Base-by-base conservation (phyloP, 345 rosid genomes). In the Euphorbia lathyris region DNA sequence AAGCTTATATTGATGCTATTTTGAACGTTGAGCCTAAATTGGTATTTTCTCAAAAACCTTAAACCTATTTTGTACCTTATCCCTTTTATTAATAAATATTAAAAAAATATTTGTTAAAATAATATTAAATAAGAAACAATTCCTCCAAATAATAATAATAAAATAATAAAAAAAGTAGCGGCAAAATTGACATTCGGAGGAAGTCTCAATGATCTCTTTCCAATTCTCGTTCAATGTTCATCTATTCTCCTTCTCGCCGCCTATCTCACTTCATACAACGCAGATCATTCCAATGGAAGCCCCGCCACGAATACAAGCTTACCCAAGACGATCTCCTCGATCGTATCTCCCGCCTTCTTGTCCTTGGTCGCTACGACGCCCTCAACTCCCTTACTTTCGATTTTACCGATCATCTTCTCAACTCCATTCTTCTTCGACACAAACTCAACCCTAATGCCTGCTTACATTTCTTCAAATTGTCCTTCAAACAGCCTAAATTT, bases 391-490 rank as follows among this genome's bases (percentile, higher is more conserved):
- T 91, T 71, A 75, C 83, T 22, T 75, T 89, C 80, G 72, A 79
- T 20, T 88, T 86, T 86, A 86, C 98, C 36, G 86, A 89, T 63
- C 72, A 78, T 14, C 89, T 94, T 58, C 88, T 94, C 52, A 84
- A 84, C 69, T 84, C 96, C 23, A 79, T 91, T 27, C 88, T 94
- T 40, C 72, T 69, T 30, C 77, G 71, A 36, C 88, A 86, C 61
- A 87, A 79, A 60, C 83, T 85, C 27, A 81, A 88, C 79, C 91
- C 96, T 1, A 40, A 71, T 8, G 90, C 95, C 42, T 89, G 88
- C 74, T 60, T 90, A n/a, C 56, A 62, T 66, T 80, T 91, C 77
- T 94, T 94, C 81, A 58, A 75, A 22, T 76, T 94, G 42, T 90
- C 98, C 55, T 75, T 83, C 13, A 74, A 77, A 67, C 91, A 90